A percentile compares a stretch with the other conserved stretches of the same genome.
Conservation (phyloP, 1,284 basidiomycete species). For the Fomitopsis pinicola region DNA sequence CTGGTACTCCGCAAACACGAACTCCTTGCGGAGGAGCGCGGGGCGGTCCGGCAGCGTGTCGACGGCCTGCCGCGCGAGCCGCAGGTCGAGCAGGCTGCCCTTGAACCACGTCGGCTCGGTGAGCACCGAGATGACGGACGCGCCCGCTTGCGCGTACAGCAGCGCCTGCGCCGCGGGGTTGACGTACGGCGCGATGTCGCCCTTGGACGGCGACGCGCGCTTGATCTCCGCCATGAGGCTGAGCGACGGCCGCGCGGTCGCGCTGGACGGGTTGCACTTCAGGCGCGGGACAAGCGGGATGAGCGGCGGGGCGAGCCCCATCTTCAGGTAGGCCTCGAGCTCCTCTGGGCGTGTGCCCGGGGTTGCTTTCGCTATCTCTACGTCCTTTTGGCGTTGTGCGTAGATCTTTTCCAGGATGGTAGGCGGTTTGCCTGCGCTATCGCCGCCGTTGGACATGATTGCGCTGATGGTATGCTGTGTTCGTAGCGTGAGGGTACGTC, state of each 20-base stretch:
- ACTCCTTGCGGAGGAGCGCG: constrained; percentile 96
- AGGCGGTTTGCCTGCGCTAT: constrained; percentile 45
- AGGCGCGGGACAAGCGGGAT: constrained; percentile 70
- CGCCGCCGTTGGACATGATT: neutral
- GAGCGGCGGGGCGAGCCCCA: constrained; percentile 79
- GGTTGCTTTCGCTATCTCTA: constrained; percentile 50
- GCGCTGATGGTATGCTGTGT: neutral
- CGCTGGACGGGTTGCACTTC: constrained; percentile 32
- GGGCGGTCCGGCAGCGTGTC: constrained; percentile 86
- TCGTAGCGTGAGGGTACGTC: constrained; percentile 67
- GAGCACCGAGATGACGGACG: constrained; percentile 90
- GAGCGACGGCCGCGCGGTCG: constrained; percentile 29
- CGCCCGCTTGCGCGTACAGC: constrained; percentile 89
- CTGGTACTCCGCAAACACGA: constrained; percentile 94
- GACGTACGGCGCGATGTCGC: constrained; percentile 75
- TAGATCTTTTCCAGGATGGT: constrained; percentile 78
- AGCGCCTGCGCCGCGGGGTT: constrained; percentile 84
- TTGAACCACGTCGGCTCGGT: constrained; percentile 99
- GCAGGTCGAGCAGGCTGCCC: constrained; percentile 89
- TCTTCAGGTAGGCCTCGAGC: constrained; percentile 62
- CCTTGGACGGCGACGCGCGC: constrained; percentile 91
- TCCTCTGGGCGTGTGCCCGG: constrained; percentile 73
- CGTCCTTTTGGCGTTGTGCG: constrained; percentile 52
- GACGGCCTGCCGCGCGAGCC: constrained; percentile 80
- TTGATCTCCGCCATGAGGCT: constrained; percentile 93